Conservation (phyloP, 805 yeast species). For the Sugiyamaella americana region DNA sequence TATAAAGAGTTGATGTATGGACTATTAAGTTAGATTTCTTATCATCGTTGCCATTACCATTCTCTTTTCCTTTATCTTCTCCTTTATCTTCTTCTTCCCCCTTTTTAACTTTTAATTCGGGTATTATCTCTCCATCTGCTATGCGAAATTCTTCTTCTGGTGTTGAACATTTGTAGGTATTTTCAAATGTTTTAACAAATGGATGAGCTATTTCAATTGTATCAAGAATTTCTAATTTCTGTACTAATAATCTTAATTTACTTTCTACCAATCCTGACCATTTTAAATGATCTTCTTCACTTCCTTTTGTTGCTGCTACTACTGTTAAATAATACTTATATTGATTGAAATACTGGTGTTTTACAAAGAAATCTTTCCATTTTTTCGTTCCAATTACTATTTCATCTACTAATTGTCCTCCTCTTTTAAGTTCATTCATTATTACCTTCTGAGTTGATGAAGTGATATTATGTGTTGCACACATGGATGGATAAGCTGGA, state of each 20-base stretch:
- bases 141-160: slow-evolving; percentile 54
- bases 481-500: slow-evolving; percentile 98
- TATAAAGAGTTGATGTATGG: slow-evolving; percentile 67
- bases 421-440: slow-evolving; percentile 71
- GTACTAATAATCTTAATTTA: slow-evolving; percentile 72
- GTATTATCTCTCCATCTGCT: slow-evolving; percentile 57
- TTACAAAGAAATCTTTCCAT: slow-evolving; percentile 73
- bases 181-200: slow-evolving; percentile 67
- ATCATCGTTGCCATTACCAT: slow-evolving; percentile 18
- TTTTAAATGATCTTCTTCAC: slow-evolving; percentile 74
- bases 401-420: slow-evolving; percentile 61
- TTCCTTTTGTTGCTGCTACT: slow-evolving; percentile 66
- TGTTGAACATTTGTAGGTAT: slow-evolving; percentile 42
- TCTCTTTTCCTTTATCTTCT: slow-evolving; percentile 24
- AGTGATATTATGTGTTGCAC: slow-evolving; percentile 95
- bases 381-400: slow-evolving; percentile 54
- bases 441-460: slow-evolving; percentile 81
- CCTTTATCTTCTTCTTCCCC: slow-evolving; percentile 18
- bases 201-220: slow-evolving; percentile 88
- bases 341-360: slow-evolving; percentile 73
- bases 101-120: slow-evolving; percentile 5
- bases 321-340: slow-evolving; percentile 85
- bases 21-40: slow-evolving; percentile 37
- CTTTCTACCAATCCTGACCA: slow-evolving; percentile 95
- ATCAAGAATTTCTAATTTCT: slow-evolving; percentile 68